Evolutionary conservation across 768 basidiomycete genomes (phyloP), one percentile per base, ranked within the genome.

Genomic region (Albatrellus ellisii): DNA sequence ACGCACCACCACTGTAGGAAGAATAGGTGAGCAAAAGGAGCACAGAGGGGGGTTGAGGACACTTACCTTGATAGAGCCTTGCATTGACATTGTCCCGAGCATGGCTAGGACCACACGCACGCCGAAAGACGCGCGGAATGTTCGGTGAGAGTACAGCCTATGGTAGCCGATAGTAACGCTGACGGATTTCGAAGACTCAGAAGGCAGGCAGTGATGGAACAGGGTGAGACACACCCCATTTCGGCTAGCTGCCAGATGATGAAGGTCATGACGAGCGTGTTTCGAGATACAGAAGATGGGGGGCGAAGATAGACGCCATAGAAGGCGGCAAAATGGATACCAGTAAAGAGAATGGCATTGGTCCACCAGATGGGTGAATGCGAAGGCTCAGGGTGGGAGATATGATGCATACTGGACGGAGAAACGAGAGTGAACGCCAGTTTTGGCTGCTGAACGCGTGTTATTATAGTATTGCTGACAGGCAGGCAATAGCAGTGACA

Each of bases 151-250:
- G 59, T 79, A 85, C n/a, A 87, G 59, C 27, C 83, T 69, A 54
- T 86, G 83, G 55, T 86, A 86, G 1, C 83, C 83, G 49, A 81
- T 65, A 2, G 77, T 85, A 36, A 86, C 74, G 1, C 81, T 82
- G 44, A 8, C 26, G 2, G 20, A 10, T 9, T 28, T 27, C 38
- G 20, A 8, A 8, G 26, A 10, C 24, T 25, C 26, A 17, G 21
- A 14, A 24, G 20, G 34, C 38, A 46, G 7, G 44, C 25, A 26
- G n/a, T 32, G 28, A 21, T 43, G 12, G 14, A 12, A 28, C 28
- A 26, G n/a, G n/a, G n/a, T n/a, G n/a, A n/a, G n/a, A 62, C 70
- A 52, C 55, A 72, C 81, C 83, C 78, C 55, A 85, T 80, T 37
- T 69, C 71, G 12, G 79, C 75, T 11, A 79, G 54, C 54, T 86